Base-by-base conservation (phyloP, 164 flowering plant genomes). In the Litsea cubeba region DNA sequence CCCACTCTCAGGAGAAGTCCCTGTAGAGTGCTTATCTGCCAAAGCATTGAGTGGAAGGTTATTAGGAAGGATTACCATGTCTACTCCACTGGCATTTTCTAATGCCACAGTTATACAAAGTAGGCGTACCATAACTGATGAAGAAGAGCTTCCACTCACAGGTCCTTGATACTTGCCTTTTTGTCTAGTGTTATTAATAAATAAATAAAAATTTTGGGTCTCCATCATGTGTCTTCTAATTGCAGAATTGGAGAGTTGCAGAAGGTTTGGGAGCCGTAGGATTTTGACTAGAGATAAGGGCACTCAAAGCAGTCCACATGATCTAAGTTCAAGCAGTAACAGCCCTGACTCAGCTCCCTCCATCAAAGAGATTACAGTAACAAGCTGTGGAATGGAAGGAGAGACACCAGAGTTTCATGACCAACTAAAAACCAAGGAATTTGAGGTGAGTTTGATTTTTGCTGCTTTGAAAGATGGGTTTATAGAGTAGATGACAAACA, bases 1-100 rank as follows among this genome's bases (percentile, higher is more conserved):
- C 69, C 98, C 98, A 10, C 79, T 88, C 7, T 93, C 98, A 72
- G 98, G 98, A 32, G 87, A 93, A 81, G 84, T 93, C 70, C 98
- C 98, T 24, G 58, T 88, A 80, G 93, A 91, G 82, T 93, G 98
- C 80, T 80, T 93, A 71, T 93, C 98, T 58, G 85, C 95, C 5
- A 91, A 87, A 80, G 84, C 96, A 23, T 82, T 88, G 0, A 88
- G 88, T 49, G 91, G 85, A 40, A 78, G 90, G 68, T 86, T 88
- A 81, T 68, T 75, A 30, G 81, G 11, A 82, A 76, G 71, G 84
- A 86, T 81, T n/a, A 86, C 97, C 18, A 87, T 89, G 88, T 90
- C 97, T 69, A 92, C 90, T 1, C 97, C 98, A 74, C 89, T 93
- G 25, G 62, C 84, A 69, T 87, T 87, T 49, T 75, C 83, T 23